Evolutionary conservation across 352 stramenopile species (phyloP).

Genomic region (Thalassiosira mediterranea): DNA sequence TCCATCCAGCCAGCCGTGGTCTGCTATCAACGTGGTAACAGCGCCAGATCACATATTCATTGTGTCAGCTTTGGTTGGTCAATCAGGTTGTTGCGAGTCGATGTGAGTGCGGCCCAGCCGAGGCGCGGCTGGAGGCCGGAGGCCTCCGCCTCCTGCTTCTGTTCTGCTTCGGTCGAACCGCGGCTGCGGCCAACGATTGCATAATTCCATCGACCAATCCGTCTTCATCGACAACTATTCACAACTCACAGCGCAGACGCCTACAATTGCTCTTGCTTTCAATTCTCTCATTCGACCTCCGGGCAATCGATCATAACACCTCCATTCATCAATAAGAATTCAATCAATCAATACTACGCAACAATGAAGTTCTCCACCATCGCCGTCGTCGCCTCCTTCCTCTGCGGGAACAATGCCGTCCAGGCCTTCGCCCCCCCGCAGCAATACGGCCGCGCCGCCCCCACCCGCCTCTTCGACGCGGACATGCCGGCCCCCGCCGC

Average conservation of each 20-base stretch:
- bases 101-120: no score
- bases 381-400: conserved; percentile 41
- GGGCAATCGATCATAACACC: background rate
- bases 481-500: conserved; percentile 43
- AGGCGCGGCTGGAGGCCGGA: no score
- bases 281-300: background rate
- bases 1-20: no score
- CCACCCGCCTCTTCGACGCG: conserved; percentile 30
- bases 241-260: conserved; percentile 16
- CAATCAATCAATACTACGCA: conserved; percentile 22
- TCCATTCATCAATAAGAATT: background rate
- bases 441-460: background rate
- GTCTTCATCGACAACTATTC: conserved; percentile 2
- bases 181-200: background rate
- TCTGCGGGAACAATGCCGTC: conserved; percentile 20
- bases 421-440: conserved; percentile 39
- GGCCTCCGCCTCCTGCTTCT: background rate
- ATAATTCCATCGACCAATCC: conserved; percentile 15
- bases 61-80: no score
- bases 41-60: no score
- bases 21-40: no score
- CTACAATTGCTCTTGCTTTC: conserved; percentile 1
- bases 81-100: no score
- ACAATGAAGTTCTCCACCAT: conserved; percentile 60
- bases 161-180: background rate